A percentile compares a stretch with the other conserved stretches of the same genome.
phyloP scores from a whole-genome alignment of 2,329 filamentous ascomycete genomes.

The Stachybotrys elegans region DNA sequence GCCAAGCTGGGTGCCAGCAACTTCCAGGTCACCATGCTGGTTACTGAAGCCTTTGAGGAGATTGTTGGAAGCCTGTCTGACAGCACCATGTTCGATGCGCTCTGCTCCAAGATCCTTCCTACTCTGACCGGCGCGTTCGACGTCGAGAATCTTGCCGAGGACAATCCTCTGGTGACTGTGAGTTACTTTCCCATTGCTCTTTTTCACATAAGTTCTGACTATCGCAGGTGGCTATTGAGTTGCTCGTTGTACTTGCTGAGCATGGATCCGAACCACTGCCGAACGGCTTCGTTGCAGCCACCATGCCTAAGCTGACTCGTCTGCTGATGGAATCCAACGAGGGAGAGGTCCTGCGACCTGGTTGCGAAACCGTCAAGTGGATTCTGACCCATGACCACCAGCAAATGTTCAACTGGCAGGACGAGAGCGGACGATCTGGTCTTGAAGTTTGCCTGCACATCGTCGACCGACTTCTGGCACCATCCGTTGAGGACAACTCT shows the following conservation, averaged over 20 bases:
- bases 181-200: constrained; percentile 16
- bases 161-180: constrained; percentile 76
- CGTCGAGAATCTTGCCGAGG: constrained; percentile 77
- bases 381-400: constrained; percentile 86
- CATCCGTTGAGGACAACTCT: constrained; percentile 82
- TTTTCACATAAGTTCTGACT: constrained; percentile 8
- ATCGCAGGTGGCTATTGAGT: constrained; percentile 73
- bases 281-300: constrained; percentile 75
- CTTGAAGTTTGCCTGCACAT: constrained; percentile 87
- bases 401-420: constrained; percentile 83
- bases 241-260: constrained; percentile 76
- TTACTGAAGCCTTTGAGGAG: constrained; percentile 88
- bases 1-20: constrained; percentile 85
- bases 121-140: constrained; percentile 86
- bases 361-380: constrained; percentile 80
- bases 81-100: constrained; percentile 63
- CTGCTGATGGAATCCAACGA: constrained; percentile 81
- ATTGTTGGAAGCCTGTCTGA: constrained; percentile 67
- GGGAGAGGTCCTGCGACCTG: constrained; percentile 80
- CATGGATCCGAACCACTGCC: constrained; percentile 82
- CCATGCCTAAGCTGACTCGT: constrained; percentile 80
- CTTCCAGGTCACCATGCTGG: constrained; percentile 83
- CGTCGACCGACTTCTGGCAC: constrained; percentile 83
- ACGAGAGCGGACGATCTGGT: constrained; percentile 73
- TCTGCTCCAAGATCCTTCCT: constrained; percentile 83